Conservation (phyloP, 805 yeast species). For the Pichia eremophila region DNA sequence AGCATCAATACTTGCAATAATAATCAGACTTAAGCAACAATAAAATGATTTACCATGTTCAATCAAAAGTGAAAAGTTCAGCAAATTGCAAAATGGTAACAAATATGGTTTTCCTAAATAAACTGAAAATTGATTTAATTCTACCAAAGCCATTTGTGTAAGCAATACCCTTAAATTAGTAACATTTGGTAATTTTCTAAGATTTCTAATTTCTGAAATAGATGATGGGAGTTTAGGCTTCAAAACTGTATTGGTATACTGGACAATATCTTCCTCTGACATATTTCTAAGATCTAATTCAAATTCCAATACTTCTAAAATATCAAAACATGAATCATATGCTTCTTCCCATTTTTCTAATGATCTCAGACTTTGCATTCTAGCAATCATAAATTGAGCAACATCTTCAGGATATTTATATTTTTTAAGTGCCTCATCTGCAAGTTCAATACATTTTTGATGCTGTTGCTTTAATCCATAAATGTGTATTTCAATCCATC, state of each 20-base stretch:
- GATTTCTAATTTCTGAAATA: slow-evolving; percentile 28
- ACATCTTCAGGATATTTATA: slow-evolving; percentile 26
- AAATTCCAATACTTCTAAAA: slow-evolving; percentile 29
- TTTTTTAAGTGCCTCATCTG: slow-evolving; percentile 23
- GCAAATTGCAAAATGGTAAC: slow-evolving; percentile 25
- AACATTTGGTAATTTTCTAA: slow-evolving; percentile 17
- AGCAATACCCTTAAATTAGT: slow-evolving; percentile 24
- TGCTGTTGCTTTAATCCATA: slow-evolving; percentile 23
- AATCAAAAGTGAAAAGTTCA: slow-evolving; percentile 28
- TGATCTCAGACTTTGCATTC: slow-evolving; percentile 29
- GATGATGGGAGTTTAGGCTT: slow-evolving; percentile 30
- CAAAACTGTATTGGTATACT: slow-evolving; percentile 17
- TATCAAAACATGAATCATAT: slow-evolving; percentile 26
- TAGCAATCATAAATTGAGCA: slow-evolving; percentile 28
- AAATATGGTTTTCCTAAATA: slow-evolving; percentile 21
- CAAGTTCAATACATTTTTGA: slow-evolving; percentile 28
- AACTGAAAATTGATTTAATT: slow-evolving; percentile 29
- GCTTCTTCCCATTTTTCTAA: slow-evolving; percentile 27
- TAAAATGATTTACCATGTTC: slow-evolving; percentile 32
- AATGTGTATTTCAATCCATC: slow-evolving; percentile 28
- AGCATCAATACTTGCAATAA: slow-evolving; percentile 29
- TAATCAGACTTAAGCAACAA: slow-evolving; percentile 31
- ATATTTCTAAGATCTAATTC: slow-evolving; percentile 5
- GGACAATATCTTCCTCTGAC: slow-evolving; percentile 4
- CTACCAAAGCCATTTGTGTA: slow-evolving; percentile 33